Evolutionary conservation across 176 grass and related monocot species (phyloP).

Genomic region (Pontederia paniculata): DNA sequence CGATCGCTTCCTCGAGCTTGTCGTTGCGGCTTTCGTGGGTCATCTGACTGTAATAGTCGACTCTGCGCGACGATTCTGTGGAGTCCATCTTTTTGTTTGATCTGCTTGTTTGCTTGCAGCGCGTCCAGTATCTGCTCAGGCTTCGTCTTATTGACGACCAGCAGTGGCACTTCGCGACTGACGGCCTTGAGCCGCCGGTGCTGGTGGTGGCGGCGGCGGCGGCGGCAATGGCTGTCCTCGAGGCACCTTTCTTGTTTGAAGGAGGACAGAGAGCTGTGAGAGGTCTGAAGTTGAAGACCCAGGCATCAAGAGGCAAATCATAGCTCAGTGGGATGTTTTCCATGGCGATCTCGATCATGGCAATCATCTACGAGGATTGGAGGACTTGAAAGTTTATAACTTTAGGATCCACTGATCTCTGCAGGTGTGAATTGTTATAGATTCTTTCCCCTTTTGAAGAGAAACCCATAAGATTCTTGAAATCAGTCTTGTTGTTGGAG

Average conservation of each 20-base stretch:
- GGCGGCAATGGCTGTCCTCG: neutral
- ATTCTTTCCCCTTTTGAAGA: too few species aligned
- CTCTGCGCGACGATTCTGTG: neutral
- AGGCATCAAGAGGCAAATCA: neutral
- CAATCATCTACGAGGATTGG: too few species aligned
- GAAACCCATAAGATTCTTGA: too few species aligned
- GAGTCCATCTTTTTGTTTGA: neutral
- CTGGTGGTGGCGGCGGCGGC: neutral
- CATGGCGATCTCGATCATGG: neutral
- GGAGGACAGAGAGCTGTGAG: too few species aligned
- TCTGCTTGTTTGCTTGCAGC: neutral
- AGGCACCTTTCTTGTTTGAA: too few species aligned
- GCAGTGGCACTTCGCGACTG: neutral
- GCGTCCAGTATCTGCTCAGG: neutral
- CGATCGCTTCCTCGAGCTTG: neutral
- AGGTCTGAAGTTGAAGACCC: neutral
- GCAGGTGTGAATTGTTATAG: too few species aligned
- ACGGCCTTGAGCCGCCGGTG: neutral
- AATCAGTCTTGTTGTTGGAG: too few species aligned
- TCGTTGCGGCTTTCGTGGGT: neutral
- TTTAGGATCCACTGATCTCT: too few species aligned
- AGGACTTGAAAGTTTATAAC: too few species aligned
- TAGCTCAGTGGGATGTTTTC: neutral
- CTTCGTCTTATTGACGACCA: neutral
- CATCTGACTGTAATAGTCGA: neutral